Base-by-base conservation (phyloP, 176 grass and related monocot genomes). In the Zoysia pacifica region DNA sequence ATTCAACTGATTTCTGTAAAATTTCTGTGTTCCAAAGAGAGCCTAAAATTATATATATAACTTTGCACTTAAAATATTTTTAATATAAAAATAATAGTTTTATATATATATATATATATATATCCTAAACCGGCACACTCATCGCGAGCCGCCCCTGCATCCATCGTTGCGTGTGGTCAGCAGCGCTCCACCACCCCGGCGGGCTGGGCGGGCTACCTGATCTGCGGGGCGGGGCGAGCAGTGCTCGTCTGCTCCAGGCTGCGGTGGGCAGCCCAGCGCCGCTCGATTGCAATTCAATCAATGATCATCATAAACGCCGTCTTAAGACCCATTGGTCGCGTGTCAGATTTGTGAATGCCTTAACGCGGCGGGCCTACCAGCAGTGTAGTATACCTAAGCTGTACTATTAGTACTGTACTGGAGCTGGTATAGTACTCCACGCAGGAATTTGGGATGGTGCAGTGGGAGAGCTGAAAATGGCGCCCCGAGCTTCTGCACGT, bases 321-420 rank as follows among this genome's bases (percentile, higher is more conserved):
- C 51, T 75, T 69, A 68, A 83, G 72, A 19, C 51, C 72, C 81
- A 59, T 76, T 60, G 81, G 81, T 83, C 72, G 81, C 72, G 11
- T 60, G 81, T 83, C 81, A 76, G 81, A 38, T 7, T 75, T 48
- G 5, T 18, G 20, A 81, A 45, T 60, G 50, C 59, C 3, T 0
- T 84, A 42, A 4, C 38, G n/a, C 9, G 65, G 82, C 53, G 59
- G 83, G 49, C 69, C 48, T 12, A 28, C 28, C 28, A 28, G 28
- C 28, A 0, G 28, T 28, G 28, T 28, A 28, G 28, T 28, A 28
- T 28, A 28, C 28, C 28, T 0, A 28, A 28, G 28, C 28, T 28
- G 28, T 28, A 28, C 28, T 28, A 28, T 28, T 28, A 28, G 28
- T 28, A 28, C 28, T 28, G 28, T 28, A 28, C 28, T 28, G 28